Evolutionary conservation across 2,329 filamentous ascomycete genomes (phyloP).

Genomic region (Penicillium griseofulvum): DNA sequence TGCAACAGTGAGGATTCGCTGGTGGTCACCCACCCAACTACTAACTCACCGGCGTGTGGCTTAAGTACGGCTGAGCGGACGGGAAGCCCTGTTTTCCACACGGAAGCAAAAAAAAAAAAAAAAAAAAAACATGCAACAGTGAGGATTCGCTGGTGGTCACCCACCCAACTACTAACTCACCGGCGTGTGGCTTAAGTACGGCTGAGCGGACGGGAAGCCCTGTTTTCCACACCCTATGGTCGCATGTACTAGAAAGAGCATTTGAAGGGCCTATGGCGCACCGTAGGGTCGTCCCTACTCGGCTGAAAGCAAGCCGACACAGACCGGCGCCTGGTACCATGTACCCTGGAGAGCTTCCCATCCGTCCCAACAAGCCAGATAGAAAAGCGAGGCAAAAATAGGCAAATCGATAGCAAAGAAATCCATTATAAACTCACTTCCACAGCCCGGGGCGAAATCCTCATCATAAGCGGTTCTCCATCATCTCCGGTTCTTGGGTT

Average conservation of each 20-base stretch:
- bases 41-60: conserved; percentile 47
- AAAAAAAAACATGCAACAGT: conserved; percentile 44
- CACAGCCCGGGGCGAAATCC: conserved; percentile 79
- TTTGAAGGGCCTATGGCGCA: conserved; percentile 16
- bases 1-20: conserved; percentile 47
- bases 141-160: conserved; percentile 48
- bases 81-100: conserved; percentile 49
- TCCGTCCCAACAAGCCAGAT: neutral
- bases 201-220: conserved; percentile 49
- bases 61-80: conserved; percentile 49
- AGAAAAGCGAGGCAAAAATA: neutral
- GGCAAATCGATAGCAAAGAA: neutral
- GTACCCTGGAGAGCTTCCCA: neutral
- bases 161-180: conserved; percentile 48
- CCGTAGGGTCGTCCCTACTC: neutral
- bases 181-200: conserved; percentile 48
- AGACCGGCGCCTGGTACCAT: neutral
- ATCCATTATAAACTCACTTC: conserved; percentile 55
- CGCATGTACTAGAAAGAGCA: conserved; percentile 35
- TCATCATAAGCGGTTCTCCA: conserved; percentile 77
- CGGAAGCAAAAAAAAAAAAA: conserved; percentile 15
- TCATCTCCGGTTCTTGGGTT: conserved; percentile 81
- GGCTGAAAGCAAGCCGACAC: neutral
- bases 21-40: conserved; percentile 50
- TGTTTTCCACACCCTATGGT: conserved; percentile 48